Evolutionary conservation across 768 basidiomycete species (phyloP), one percentile per base, ranked within the genome.

Genomic region (Amanita phalloides): DNA sequence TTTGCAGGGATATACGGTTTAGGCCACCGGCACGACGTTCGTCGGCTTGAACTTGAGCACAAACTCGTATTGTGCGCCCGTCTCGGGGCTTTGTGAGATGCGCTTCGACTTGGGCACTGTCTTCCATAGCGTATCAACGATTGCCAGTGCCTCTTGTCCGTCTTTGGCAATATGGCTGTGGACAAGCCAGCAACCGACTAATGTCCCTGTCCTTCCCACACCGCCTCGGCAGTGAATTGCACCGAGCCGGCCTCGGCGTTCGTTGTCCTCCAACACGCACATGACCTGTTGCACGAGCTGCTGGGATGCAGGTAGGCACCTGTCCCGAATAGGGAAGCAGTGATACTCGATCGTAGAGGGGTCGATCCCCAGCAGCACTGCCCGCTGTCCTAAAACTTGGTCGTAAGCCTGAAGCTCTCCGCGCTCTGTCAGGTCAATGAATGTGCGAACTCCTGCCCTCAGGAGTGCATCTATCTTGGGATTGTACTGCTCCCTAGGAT

Each of bases 341-440:
- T 87, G 78, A 70, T 90, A 90, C 58, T 83, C 79, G 64, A 90
- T 73, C 6, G 73, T 67, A 37, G 61, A 47, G 20, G 69, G 63
- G 56, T 79, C 77, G 49, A 88, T 80, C 49, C 72, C 74, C 21
- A 86, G 74, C 7, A 75, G 66, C 7, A 61, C 60, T 4, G 82
- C 80, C 49, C 82, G 78, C 38, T 65, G 59, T 45, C 69, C 64
- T 55, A 90, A 77, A 61, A 71, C 60, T 28, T 73, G 69, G 14
- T 70, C 69, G 64, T 89, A 90, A 0, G 86, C 79, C 20, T 74
- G 70, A 43, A 90, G 78, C 65, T 90, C 86, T 39, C 82, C 81
- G n/a, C 69, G 69, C 59, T 90, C 86, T n/a, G 86, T 90, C 60
- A 90, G 78, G 68, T 90, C 87, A 63, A 89, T 81, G 65, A 89